A percentile compares a stretch with the other conserved stretches of the same genome.
phyloP scores from a whole-genome alignment of 306 rosid genomes.

The Inga oerstediana region DNA sequence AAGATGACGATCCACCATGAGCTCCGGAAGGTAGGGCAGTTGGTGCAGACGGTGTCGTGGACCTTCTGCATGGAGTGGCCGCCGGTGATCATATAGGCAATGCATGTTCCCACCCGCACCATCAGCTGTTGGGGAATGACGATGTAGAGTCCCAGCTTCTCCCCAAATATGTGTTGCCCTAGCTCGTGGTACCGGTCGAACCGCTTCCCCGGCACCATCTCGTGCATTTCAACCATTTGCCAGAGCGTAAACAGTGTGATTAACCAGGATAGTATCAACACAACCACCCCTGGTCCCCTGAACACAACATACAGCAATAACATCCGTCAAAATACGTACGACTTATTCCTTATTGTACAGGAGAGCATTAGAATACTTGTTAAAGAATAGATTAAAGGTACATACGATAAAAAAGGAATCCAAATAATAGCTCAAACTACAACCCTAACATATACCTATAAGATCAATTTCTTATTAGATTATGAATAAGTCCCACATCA shows the following conservation, averaged over 20 bases:
- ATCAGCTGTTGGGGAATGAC: slow-evolving; percentile 81
- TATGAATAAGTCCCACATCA: no score
- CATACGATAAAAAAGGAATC: no score
- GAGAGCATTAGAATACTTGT: no score
- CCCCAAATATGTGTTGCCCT: slow-evolving; percentile 82
- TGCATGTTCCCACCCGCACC: slow-evolving; percentile 70
- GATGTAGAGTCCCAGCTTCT: slow-evolving; percentile 69
- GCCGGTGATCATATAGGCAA: slow-evolving; percentile 78
- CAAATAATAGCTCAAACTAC: no score
- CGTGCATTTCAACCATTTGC: slow-evolving; percentile 98
- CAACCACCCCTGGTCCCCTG: slow-evolving; percentile 70
- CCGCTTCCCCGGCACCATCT: slow-evolving; percentile 82
- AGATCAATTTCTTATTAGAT: no score
- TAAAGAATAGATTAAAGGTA: no score
- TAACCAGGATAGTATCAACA: slow-evolving; percentile 64
- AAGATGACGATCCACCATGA: slow-evolving; percentile 65
- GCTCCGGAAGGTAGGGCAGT: slow-evolving; percentile 38
- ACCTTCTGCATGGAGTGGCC: slow-evolving; percentile 66
- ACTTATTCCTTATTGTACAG: no score
- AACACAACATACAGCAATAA: no score
- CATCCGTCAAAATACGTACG: no score
- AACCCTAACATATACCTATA: no score
- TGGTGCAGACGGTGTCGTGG: slow-evolving; percentile 50
- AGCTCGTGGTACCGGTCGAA: slow-evolving; percentile 86
- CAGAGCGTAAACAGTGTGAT: slow-evolving; percentile 78